Base-by-base conservation (phyloP, 345 rosid genomes). In the Arabidopsis arenosa region DNA sequence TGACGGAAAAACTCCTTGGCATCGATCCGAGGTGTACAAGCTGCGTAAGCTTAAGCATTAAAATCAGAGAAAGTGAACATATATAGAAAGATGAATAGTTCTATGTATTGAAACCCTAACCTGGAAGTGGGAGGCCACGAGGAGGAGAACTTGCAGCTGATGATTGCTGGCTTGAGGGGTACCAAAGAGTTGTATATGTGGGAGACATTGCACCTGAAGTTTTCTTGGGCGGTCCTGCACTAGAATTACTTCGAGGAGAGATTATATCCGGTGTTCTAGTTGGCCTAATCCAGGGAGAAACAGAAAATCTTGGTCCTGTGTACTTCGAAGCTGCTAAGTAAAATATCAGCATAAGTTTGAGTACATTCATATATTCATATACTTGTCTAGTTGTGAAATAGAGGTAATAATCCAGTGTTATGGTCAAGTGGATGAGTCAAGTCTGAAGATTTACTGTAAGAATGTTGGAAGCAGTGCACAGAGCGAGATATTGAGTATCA, bases 131-230 rank as follows among this genome's bases (percentile, higher is more conserved):
- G 52, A 81, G 89, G 2, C 82, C 80, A 44, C 86, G 85, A 41
- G 97, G 95, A 70, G 95, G 94, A 58, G 96, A 92, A 76, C 83
- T 92, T 72, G 93, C 92, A 12, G 97, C 91, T 73, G 97, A 92
- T 51, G 96, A 85, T 85, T 84, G 91, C 63, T 90, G 93, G 79
- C 98, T 93, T 75, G 94, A 87, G 47, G 88, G 74, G 68, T 87
- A 90, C 90, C 90, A 79, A 64, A 87, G 80, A 52, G 79, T 18
- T 39, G 44, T 40, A 40, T 10, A 10, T 40, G 83, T 52, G 0
- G 97, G 91, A 51, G 97, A 85, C 35, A 85, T 68, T 55, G 83
- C 40, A 40, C 88, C 89, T 6, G 93, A 85, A 45, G 82, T 83
- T 80, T 35, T 86, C 52, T 79, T 77, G 49, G 93, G 92, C 75